Evolutionary conservation across 352 stramenopile species (phyloP).

Genomic region (Pythium phragmiticola): DNA sequence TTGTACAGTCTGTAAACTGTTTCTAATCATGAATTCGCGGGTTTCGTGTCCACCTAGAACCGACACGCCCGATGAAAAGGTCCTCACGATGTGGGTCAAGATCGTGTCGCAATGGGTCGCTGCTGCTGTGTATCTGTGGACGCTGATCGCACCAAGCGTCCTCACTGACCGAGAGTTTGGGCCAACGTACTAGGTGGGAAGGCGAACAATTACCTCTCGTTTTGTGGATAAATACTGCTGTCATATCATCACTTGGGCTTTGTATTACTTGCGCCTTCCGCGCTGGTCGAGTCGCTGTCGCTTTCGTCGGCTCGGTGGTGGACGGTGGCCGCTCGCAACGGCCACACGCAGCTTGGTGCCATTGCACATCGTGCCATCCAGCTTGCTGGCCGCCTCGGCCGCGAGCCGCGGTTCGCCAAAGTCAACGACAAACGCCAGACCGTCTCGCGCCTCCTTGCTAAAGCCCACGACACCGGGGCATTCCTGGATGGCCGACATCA

Average conservation of each 20-base stretch:
- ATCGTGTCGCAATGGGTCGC: constrained; percentile 91
- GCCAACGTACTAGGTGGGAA: neutral
- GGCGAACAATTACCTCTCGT: neutral
- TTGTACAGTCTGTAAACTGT: too few relatives aligned
- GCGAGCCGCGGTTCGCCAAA: constrained; percentile 48
- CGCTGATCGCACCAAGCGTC: constrained; percentile 87
- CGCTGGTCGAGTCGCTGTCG: constrained; percentile 61
- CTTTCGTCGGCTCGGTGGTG: constrained; percentile 55
- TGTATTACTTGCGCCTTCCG: constrained; percentile 37
- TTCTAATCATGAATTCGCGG: neutral
- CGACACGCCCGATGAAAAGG: constrained; percentile 44
- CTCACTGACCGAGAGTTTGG: constrained; percentile 93
- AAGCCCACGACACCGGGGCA: constrained; percentile 56
- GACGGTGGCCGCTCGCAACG: constrained; percentile 18
- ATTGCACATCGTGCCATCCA: constrained; percentile 56
- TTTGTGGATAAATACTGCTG: neutral
- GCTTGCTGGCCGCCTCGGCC: constrained; percentile 36
- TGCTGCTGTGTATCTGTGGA: constrained; percentile 93
- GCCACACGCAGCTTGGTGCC: constrained; percentile 51
- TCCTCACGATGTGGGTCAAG: constrained; percentile 94
- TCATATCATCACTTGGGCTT: neutral
- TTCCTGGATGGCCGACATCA: constrained; percentile 48
- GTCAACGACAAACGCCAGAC: constrained; percentile 46
- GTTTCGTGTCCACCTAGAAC: constrained; percentile 22
- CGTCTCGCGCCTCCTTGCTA: constrained; percentile 39